Evolutionary conservation across 2,329 filamentous ascomycete species (phyloP), one percentile per base, ranked within the genome.

Genomic region (Fonsecaea multimorphosa): DNA sequence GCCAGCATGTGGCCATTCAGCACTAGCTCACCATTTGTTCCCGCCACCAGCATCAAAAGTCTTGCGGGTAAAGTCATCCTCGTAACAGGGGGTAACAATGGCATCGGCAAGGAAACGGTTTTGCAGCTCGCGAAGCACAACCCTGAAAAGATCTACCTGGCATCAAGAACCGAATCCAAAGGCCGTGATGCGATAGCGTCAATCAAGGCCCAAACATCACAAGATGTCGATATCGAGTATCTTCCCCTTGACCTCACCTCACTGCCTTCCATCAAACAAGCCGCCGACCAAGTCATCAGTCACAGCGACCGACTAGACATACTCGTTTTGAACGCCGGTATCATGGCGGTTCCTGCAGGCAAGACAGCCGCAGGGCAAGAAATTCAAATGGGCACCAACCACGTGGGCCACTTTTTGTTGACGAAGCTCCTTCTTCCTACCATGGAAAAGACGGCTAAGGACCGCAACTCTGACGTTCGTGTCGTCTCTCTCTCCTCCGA

Each of bases 231-330:
- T 63, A 79, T 85, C 61, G 75, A 77, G 46, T 78, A 79, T 66
- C 72, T 87, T 8, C 73, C 78, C 11, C 79, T 84, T 29, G 84
- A 87, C 69, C 76, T 87, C 14, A 72, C 79, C 0, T 85, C 83
- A 0, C 80, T 86, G 49, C 72, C 76, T 16, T 84, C 82, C 22
- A 79, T 86, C 70, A 78, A 76, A 4, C 68, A 74, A 1, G 83
- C 81, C 0, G 82, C 81, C 1, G 72, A 73, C 32, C 70, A 71
- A n/a, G 82, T 85, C 66, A 72, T 73, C 8, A 65, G 76, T 24
- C 72, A 77, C 31, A 75, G 76, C 59, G 72, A 78, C 46, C 79
- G 82, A 19, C 74, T 83, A 1, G 80, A 83, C 64, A 72, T 79
- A 46, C 71, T 83, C 27, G 76, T 83, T 29, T 75, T 82, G 61